Base-by-base conservation (phyloP, 164 flowering plant genomes). In the Euptelea pleiosperma region DNA sequence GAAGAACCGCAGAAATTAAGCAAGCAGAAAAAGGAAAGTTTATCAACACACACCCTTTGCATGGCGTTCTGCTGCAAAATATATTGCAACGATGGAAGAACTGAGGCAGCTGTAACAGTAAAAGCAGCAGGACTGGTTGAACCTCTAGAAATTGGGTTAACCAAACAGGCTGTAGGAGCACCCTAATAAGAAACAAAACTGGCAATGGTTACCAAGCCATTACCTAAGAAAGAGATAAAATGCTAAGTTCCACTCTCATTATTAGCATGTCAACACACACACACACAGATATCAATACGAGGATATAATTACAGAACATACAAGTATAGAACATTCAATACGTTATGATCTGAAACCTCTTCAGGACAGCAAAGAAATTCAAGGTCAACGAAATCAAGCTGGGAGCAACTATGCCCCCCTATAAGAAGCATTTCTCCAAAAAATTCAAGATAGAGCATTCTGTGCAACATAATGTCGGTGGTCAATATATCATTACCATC, bases 21-120 rank as follows among this genome's bases (percentile, higher is more conserved):
- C 0, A n/a, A 6, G 37, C 28, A 21, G 63, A 50, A 24, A 57
- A 43, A 40, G 18, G 55, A 37, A 29, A 34, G 14, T 4, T 24
- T 36, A 51, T 15, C 18, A 3, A 19, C 26, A 14, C 73, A n/a
- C n/a, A 85, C 91, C 79, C 75, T 74, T 62, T 81, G 84, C 75
- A 75, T 70, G 35, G 71, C 41, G 44, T 81, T 85, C 39, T 79
- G 84, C 66, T 76, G 82, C 70, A 81, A 67, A 54, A 81, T 70
- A 57, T 49, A 69, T 28, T 88, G 98, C 77, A 91, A 65, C 39
- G 86, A 74, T 50, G 90, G 89, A 63, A 84, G 79, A 68, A 91
- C 53, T 45, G 82, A 54, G 51, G 76, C 65, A 41, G 83, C 67
- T 30, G 80, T 12, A 39, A 73, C 29, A 39, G 69, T 66, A 35